phyloP scores from a whole-genome alignment of 1,284 basidiomycete genomes.

The Marasmius tenuissimus region DNA sequence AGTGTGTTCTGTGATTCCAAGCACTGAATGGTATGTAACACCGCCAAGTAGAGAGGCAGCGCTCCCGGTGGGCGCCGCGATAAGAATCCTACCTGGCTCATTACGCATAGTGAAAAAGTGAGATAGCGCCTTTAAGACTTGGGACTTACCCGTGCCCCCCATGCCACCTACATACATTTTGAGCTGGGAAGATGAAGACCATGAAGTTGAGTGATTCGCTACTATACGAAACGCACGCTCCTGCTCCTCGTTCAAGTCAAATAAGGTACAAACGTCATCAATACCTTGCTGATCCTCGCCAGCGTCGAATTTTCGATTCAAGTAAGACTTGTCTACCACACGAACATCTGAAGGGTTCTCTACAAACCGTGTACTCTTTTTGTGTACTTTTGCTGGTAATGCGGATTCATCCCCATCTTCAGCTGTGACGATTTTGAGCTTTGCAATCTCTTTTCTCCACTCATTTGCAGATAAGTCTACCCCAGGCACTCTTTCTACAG shows the following conservation, averaged over 20 bases:
- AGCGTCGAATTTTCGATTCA: constrained; percentile 7
- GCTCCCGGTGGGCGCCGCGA: constrained; percentile 34
- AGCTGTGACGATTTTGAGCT: no score
- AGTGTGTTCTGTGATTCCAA: constrained; percentile 19
- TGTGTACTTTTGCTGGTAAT: neutral
- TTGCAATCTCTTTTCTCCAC: neutral
- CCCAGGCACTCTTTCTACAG: neutral
- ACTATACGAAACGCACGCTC: constrained; percentile 27
- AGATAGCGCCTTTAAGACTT: constrained; percentile 36
- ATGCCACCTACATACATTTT: constrained; percentile 12
- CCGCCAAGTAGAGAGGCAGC: constrained; percentile 28
- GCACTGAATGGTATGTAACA: constrained; percentile 27
- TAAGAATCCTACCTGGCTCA: constrained; percentile 25
- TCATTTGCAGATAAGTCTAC: neutral
- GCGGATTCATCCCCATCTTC: neutral
- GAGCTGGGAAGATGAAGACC: constrained; percentile 11
- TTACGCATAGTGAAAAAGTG: constrained; percentile 25
- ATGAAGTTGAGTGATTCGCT: constrained; percentile 22
- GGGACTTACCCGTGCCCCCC: constrained; percentile 35
- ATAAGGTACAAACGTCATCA: constrained; percentile 11
- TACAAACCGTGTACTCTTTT: neutral
- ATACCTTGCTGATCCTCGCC: neutral
- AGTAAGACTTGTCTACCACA: constrained; percentile 15
- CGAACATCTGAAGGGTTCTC: constrained; percentile 8
- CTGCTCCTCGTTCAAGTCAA: constrained; percentile 27